Evolutionary conservation across 345 rosid genomes (phyloP).

Genomic region (Populus nigra): DNA sequence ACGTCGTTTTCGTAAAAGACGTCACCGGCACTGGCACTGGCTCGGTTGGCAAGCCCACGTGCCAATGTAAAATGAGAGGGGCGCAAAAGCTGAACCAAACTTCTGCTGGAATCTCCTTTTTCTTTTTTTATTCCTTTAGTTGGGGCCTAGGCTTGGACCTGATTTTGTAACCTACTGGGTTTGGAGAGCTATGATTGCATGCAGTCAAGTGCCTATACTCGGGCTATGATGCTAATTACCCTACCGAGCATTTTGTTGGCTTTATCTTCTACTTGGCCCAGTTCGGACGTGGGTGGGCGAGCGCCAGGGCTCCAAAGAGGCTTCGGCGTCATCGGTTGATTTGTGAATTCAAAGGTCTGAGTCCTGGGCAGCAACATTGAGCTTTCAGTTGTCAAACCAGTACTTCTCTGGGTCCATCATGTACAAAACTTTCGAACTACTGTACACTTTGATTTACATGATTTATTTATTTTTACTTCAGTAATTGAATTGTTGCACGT

Average conservation of each 20-base stretch:
- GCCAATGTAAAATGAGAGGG: not conserved
- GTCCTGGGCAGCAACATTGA: no score
- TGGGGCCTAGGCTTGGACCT: not conserved
- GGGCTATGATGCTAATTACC: no score
- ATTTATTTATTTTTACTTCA: no score
- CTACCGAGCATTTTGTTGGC: no score
- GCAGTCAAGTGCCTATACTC: not conserved
- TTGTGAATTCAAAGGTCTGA: not conserved
- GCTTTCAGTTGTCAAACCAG: no score
- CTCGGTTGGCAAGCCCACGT: not conserved
- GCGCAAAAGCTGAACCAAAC: not conserved
- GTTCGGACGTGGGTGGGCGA: not conserved
- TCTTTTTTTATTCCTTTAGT: not conserved
- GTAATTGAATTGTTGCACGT: no score
- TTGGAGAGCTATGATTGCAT: not conserved
- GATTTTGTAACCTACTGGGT: not conserved
- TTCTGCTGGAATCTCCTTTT: not conserved
- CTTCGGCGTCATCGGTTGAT: not conserved
- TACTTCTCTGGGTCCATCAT: no score
- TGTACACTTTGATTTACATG: no score
- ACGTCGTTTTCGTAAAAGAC: not conserved
- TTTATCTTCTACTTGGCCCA: not conserved
- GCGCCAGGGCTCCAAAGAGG: not conserved
- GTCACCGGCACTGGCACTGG: not conserved
- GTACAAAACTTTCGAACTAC: no score